phyloP scores from a whole-genome alignment of 2,329 filamentous ascomycete genomes.

The Rutstroemia sydowiana region DNA sequence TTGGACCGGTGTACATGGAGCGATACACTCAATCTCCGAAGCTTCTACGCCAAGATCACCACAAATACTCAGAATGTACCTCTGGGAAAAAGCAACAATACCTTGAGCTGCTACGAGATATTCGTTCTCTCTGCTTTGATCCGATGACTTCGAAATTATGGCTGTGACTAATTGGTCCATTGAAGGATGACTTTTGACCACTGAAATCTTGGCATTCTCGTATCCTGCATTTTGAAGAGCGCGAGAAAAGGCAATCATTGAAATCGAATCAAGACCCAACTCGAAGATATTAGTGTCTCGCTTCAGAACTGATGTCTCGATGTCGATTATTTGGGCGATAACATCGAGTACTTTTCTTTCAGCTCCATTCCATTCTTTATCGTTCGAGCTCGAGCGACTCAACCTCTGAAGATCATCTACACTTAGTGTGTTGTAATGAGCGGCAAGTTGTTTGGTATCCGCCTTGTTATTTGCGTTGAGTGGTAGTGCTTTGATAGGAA shows the following conservation, averaged over 20 bases:
- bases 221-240: conserved; percentile 59
- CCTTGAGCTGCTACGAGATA: conserved; percentile 32
- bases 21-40: conserved; percentile 60
- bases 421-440: conserved; percentile 56
- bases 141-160: conserved; percentile 1
- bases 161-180: conserved; percentile 39
- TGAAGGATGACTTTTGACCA: conserved; percentile 57
- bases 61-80: conserved; percentile 28
- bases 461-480: conserved; percentile 87
- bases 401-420: conserved; percentile 53
- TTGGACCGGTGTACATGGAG: conserved; percentile 79
- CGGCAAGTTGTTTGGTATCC: conserved; percentile 62
- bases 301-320: conserved; percentile 33
- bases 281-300: conserved; percentile 71
- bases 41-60: conserved; percentile 43
- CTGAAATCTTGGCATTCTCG: conserved; percentile 50
- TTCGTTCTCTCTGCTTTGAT: conserved; percentile 14
- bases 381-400: conserved; percentile 31
- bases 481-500: conserved; percentile 65
- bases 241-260: conserved; percentile 62
- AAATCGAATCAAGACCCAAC: conserved; percentile 82
- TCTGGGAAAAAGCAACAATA: conserved; percentile 34
- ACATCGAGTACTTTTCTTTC: conserved; percentile 44
- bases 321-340: conserved; percentile 36
- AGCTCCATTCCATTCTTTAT: conserved; percentile 30